Evolutionary conservation across 2,329 filamentous ascomycete genomes (phyloP), one percentile per base, ranked within the genome.

Genomic region (Bipolaris cookei): DNA sequence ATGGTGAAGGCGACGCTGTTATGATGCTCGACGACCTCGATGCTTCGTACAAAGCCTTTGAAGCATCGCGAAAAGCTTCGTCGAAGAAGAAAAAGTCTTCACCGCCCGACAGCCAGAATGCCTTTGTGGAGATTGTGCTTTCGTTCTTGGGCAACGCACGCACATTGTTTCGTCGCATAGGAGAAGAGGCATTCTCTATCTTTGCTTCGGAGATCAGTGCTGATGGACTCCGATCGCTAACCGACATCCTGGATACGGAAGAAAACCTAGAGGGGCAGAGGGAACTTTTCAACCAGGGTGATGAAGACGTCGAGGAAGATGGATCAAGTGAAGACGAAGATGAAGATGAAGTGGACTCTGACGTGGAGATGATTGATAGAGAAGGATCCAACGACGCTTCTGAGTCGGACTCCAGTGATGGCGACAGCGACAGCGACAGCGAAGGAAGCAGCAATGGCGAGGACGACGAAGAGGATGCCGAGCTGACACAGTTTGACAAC

Each of bases 131-230:
- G 70, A 90, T 98, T 49, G 78, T 99, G 6, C 81, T 98, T n/a
- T 91, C 91, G 50, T 92, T 98, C 78, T 86, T 96, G 2, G 91
- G 92, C 0, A 91, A 92, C 60, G 90, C 89, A 3, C 97, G 93
- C 1, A 86, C 88, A 8, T 81, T 98, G 49, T 90, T 96, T 80
- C 87, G 92, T 28, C 91, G 93, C 67, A 88, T 96, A 51, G 91
- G 92, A 5, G 88, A 94, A 71, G 90, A 95, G 69, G 92, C 96
- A 0, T 98, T 98, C 72, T 85, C 88, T 21, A 87, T 89, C 1
- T 97, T 97, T 73, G 89, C 91, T 3, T 79, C 85, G 13, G 86
- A 91, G 52, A 84, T 98, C 58, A 92, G 89, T 0, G 81, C 83
- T 4, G 86, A 89, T 54, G 91, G 91, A 0, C 77, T 98, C 52